These are phyloP conservation scores for Gossypium turneri DNA, from an alignment of 345 rosid species.

Conservation along the genomic window DNA sequence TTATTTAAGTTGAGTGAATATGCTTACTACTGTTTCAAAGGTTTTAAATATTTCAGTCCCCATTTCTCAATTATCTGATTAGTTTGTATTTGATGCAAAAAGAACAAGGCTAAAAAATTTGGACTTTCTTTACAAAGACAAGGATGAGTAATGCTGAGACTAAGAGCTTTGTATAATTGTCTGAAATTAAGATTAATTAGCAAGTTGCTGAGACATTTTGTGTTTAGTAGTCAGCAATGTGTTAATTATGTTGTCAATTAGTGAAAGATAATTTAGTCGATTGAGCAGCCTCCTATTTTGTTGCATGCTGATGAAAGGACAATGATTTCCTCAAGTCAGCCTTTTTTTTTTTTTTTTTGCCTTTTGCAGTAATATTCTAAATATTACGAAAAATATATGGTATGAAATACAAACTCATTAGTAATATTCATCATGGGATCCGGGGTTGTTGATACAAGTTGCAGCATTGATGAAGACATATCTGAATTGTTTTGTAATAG, in stretches of 20 bases:
- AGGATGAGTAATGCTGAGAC: not conserved
- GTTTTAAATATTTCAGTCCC: slow-evolving; percentile 11
- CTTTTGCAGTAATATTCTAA: not conserved
- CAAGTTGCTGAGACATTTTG: slow-evolving; percentile 19
- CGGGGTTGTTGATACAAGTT: not conserved
- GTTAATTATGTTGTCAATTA: slow-evolving; percentile 14
- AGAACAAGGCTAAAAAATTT: not conserved
- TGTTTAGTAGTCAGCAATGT: slow-evolving; percentile 17
- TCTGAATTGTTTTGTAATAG: slow-evolving; percentile 6
- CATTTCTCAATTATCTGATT: slow-evolving; percentile 8
- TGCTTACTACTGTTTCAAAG: slow-evolving; percentile 18
- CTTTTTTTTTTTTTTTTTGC: not conserved
- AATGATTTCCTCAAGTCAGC: not conserved
- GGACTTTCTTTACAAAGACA: slow-evolving; percentile 8
- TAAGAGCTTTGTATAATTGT: slow-evolving; percentile 10
- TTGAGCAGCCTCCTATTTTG: no score
- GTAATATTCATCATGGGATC: not conserved
- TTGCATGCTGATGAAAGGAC: no score
- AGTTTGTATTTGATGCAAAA: not conserved
- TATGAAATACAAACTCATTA: no score
- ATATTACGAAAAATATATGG: no score
- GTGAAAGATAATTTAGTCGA: not conserved
- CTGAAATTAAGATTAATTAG: slow-evolving; percentile 1
- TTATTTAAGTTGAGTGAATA: slow-evolving; percentile 26
- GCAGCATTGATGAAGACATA: not conserved